Evolutionary conservation across 106 monocot genomes (phyloP), one percentile per base, ranked within the genome.

Genomic region (Posidonia australis): DNA sequence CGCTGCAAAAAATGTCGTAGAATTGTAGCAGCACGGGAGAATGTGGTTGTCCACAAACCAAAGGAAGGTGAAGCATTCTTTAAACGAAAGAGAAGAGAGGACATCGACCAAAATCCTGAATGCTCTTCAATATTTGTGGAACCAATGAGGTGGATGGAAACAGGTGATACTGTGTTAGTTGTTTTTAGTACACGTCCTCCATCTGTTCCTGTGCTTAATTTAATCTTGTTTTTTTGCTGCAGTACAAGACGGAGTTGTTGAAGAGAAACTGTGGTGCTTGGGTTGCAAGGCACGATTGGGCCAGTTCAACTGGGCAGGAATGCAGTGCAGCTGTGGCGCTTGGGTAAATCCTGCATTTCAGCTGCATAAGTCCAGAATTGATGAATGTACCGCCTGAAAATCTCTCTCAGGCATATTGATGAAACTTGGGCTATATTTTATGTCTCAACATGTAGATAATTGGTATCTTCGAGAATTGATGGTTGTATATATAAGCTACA

Each of bases 321-420:
- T 74, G 74, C 82, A 83, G 30, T 83, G 82, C 63, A 83, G 72
- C 58, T 78, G 82, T 58, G 82, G 78, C 44, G 49, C 78, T 44
- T 78, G 78, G 82, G 75, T 83, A 24, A 83, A 71, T 70, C 82
- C 82, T 42, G 82, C 78, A 41, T 83, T 79, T 63, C 82, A 79
- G 67, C 36, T 83, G 46, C 68, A 73, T 26, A 82, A 82, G 67
- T 5, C 48, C n/a, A 48, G 48, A 48, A n/a, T n/a, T n/a, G n/a
- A n/a, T n/a, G n/a, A n/a, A n/a, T n/a, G n/a, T n/a, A n/a, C n/a
- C n/a, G n/a, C n/a, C n/a, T n/a, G n/a, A n/a, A n/a, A n/a, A n/a
- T n/a, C n/a, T n/a, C n/a, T n/a, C n/a, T n/a, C n/a, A n/a, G n/a
- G n/a, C n/a, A n/a, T n/a, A n/a, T n/a, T n/a, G n/a, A n/a, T n/a